These are phyloP conservation scores for Tolypocladium endophyticum DNA, from an alignment of 2,329 filamentous ascomycete species.

Conservation along the genomic window DNA sequence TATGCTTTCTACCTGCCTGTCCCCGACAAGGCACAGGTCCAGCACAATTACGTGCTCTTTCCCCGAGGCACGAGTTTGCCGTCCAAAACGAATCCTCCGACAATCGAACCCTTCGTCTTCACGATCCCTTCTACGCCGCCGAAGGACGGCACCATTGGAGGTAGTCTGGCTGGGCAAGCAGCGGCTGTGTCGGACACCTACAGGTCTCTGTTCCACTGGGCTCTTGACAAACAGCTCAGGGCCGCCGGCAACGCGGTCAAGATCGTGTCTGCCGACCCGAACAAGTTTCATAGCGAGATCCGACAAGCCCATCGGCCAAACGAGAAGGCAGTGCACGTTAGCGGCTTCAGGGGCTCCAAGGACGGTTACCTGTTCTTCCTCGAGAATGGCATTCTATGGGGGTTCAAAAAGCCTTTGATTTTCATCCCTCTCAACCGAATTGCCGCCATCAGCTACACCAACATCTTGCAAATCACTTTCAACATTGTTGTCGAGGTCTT, in stretches of 20 bases:
- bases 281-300: conserved; percentile 45
- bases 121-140: conserved; percentile 49
- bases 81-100: conserved; percentile 30
- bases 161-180: conserved; percentile 37
- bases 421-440: conserved; percentile 54
- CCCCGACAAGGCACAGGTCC: conserved; percentile 53
- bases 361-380: conserved; percentile 60
- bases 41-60: conserved; percentile 56
- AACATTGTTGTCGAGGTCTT: conserved; percentile 56
- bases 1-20: conserved; percentile 54
- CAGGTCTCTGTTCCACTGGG: conserved; percentile 50
- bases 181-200: conserved; percentile 48
- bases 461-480: conserved; percentile 57
- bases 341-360: conserved; percentile 56
- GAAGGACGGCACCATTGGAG: conserved; percentile 47
- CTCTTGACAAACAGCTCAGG: conserved; percentile 40
- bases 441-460: conserved; percentile 55
- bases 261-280: conserved; percentile 42
- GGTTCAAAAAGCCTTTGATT: conserved; percentile 58
- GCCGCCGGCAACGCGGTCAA: conserved; percentile 34
- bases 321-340: conserved; percentile 56
- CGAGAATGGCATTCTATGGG: conserved; percentile 57
- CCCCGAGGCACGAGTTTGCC: conserved; percentile 44
- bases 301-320: conserved; percentile 47
- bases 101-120: conserved; percentile 51